These are phyloP conservation scores for Lasiodiplodia theobromae DNA, from an alignment of 2,329 filamentous ascomycete genomes.

Conservation along the genomic window DNA sequence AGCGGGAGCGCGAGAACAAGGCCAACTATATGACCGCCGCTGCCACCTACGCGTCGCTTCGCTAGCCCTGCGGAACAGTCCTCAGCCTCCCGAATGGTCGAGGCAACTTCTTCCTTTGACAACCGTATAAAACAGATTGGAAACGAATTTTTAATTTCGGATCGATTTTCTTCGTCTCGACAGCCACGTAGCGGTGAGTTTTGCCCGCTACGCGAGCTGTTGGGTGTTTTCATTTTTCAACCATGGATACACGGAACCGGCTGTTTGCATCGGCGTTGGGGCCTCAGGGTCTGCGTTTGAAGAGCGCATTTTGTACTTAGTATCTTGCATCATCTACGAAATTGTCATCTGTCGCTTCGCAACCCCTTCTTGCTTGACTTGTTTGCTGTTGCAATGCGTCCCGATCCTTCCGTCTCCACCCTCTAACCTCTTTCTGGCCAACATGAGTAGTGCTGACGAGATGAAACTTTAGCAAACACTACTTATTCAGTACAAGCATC, in stretches of 20 bases:
- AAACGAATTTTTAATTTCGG: not conserved
- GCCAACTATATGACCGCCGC: not conserved
- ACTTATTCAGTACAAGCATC: not conserved
- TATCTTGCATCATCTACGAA: not conserved
- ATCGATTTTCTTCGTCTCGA: not conserved
- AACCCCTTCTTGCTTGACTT: not conserved
- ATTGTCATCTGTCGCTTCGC: not conserved
- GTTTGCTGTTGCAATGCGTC: not conserved
- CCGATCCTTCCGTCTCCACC: not conserved
- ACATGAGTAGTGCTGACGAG: not conserved
- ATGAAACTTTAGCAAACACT: not conserved
- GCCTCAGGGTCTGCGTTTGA: not conserved
- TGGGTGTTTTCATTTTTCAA: not conserved
- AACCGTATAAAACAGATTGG: not conserved
- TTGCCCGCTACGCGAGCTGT: not conserved
- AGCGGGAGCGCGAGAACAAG: not conserved
- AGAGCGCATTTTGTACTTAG: not conserved
- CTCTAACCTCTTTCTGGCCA: not conserved
- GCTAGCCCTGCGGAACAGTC: not conserved
- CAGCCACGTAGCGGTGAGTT: not conserved
- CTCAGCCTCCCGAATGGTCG: not conserved
- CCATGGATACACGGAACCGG: too few species aligned
- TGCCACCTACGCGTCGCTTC: slow-evolving; percentile 19
- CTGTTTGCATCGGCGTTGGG: not conserved
- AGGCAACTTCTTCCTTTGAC: not conserved